Percentiles rank a stretch among this genome's conserved stretches.
These are phyloP conservation scores for Narthecium ossifragum DNA, from an alignment of 106 monocot species.

Conservation along the genomic window DNA sequence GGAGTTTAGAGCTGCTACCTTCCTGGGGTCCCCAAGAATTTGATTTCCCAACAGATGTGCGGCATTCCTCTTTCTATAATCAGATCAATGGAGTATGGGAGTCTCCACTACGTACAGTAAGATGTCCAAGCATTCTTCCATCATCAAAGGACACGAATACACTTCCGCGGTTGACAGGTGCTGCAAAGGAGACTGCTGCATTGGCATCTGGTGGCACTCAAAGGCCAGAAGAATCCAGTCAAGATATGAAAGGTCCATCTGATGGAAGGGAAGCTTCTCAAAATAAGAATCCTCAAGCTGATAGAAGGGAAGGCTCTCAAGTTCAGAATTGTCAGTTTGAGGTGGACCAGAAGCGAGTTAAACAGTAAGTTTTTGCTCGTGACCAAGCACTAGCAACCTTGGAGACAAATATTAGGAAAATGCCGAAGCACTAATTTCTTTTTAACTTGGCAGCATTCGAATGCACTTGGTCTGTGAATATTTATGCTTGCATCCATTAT, in stretches of 20 bases:
- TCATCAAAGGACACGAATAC: slow-evolving; percentile 21
- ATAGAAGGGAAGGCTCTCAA: slow-evolving; percentile 1
- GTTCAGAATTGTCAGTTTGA: slow-evolving; percentile 29
- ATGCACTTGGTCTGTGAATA: no score
- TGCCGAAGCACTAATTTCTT: no score
- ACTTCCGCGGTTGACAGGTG: slow-evolving; percentile 17
- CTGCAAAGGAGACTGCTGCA: slow-evolving; percentile 20
- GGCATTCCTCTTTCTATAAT: slow-evolving; percentile 12
- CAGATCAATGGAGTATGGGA: slow-evolving; percentile 45
- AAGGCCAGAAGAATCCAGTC: slow-evolving; percentile 19
- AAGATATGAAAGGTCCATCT: slow-evolving; percentile 20
- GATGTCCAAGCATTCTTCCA: slow-evolving; percentile 12
- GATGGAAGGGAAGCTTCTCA: slow-evolving; percentile 30
- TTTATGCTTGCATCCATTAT: no score
- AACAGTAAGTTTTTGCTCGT: slow-evolving; percentile 75
- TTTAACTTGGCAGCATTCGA: no score
- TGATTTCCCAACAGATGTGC: slow-evolving; percentile 21
- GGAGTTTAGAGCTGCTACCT: slow-evolving; percentile 3
- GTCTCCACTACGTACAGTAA: slow-evolving; percentile 16
- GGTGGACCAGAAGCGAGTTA: slow-evolving; percentile 53
- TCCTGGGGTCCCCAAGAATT: slow-evolving; percentile 33
- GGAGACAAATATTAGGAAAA: no score
- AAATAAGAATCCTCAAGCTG: slow-evolving; percentile 20
- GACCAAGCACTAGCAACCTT: no score
- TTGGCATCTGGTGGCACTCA: slow-evolving; percentile 16